Conservation (phyloP, 306 rosid genomes). For the Corylus avellana region DNA sequence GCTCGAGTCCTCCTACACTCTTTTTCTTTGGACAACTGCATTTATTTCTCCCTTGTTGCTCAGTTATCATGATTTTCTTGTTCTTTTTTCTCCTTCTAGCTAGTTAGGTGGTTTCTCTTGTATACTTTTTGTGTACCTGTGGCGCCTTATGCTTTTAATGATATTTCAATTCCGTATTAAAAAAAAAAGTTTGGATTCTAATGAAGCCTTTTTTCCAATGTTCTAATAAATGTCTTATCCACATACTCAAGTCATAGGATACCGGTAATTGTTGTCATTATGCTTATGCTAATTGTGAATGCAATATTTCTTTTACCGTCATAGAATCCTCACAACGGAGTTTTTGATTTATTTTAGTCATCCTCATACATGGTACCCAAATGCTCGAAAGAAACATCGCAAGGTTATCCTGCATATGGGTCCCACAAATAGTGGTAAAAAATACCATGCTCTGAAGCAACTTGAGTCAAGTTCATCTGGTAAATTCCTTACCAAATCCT, state of each 20-base stretch:
- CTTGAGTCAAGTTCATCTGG: conserved; percentile 87
- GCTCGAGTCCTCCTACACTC: too few relatives aligned
- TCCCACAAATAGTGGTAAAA: conserved; percentile 96
- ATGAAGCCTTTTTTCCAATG: not conserved
- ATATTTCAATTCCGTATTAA: too few relatives aligned
- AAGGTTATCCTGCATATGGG: conserved; percentile 92
- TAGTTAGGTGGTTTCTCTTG: too few relatives aligned
- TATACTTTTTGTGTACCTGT: too few relatives aligned
- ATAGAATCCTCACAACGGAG: not conserved
- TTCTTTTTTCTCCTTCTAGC: too few relatives aligned
- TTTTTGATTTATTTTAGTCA: conserved; percentile 39
- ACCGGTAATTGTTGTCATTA: not conserved
- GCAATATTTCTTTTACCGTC: not conserved
- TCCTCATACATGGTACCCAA: conserved; percentile 97
- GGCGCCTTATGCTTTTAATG: too few relatives aligned
- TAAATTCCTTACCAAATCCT: conserved; percentile 34
- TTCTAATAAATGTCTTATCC: not conserved
- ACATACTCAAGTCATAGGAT: not conserved
- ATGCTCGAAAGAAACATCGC: conserved; percentile 73
- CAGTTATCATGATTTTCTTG: too few relatives aligned
- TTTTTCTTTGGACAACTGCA: too few relatives aligned
- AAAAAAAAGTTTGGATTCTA: not conserved
- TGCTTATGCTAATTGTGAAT: conserved; percentile 17
- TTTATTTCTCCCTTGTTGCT: too few relatives aligned
- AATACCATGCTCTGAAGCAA: conserved; percentile 77